Base-by-base conservation (phyloP, 2,329 filamentous ascomycete genomes). In the Exophiala dermatitidis region DNA sequence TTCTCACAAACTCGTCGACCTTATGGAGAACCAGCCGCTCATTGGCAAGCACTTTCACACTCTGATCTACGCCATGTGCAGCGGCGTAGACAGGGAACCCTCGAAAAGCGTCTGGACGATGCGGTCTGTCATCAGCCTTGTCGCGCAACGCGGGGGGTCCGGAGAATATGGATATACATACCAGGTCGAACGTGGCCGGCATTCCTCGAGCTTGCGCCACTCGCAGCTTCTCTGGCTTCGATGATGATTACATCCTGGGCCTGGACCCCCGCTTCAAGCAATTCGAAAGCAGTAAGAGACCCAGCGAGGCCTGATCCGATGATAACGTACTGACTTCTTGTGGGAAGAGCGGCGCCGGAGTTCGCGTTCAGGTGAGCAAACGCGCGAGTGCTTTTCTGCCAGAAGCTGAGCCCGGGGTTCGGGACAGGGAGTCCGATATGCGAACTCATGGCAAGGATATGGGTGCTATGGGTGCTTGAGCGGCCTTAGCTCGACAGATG, bases 11-110 rank as follows among this genome's bases (percentile, higher is more conserved):
- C 1, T 68, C 63, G 8, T 69, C 66, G 5, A 77, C 65, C 31
- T 56, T 66, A 10, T 73, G 58, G 8, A 73, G 63, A 1, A 74
- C 73, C 3, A 69, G 59, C 7, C 69, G 67, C 62, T 77, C 74
- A 54, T 74, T 74, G 26, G 66, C 67, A 34, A 75, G 68, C 50
- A 76, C 74, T 58, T 75, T 74, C 19, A 72, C 64, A 1, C 74
- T 73, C 61, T 77, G 73, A 28, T 71, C 69, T 1, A 61, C 49
- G 4, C 74, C 74, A 54, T 76, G 74, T 3, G 74, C 60, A 5
- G 67, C 62, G 3, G 66, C 56, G 57, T 76, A 76, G 8, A 69
- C 69, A 36, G 65, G 67, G 58, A 75, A 77, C 0, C 74, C 75
- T 6, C 74, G 69, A 57, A 77, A 77, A 0, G 74, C 74, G 58